Base-by-base conservation (phyloP, 345 rosid species). In the Salix dunnii region DNA sequence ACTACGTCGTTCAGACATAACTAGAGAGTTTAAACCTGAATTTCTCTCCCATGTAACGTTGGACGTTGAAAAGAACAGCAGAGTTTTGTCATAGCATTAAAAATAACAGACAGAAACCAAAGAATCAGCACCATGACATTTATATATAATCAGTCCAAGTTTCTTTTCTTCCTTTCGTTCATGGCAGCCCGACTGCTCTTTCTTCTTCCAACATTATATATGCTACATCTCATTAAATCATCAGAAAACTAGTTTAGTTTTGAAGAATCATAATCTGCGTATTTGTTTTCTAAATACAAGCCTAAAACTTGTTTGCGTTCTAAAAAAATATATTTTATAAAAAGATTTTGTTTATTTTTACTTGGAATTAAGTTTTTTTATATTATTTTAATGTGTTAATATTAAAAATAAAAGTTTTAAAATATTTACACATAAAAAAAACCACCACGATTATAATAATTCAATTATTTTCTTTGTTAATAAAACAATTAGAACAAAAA, bases 1-100 rank as follows among this genome's bases (percentile, higher is more conserved):
- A 55, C n/a, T 20, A 21, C 46, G 63, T 46, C n/a, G 79, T 3
- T 75, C 42, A 42, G 74, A 76, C 69, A n/a, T 2, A 70, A 49
- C 49, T 55, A 28, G 14, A 61, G 36, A 70, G 43, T 4, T 31
- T 30, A 31, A 16, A 77, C 49, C 64, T 11, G 33, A 70, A 61
- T 21, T 63, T 55, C 72, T 53, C 43, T 63, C 18, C 60, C 23
- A 20, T 7, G 23, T 2, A 3, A 58, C 62, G 25, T 58, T 9
- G 28, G 30, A 43, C 74, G 48, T 1, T 70, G 62, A 5, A 62
- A 76, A 53, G 36, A 30, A 14, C 17, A 60, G 43, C 46, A 12
- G 68, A 58, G 72, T 14, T 65, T 21, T 9, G 28, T 18, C 14
- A 58, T 11, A 13, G 46, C 46, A 40, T 40, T 35, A 35, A 40